Evolutionary conservation across 139 green algal species (phyloP).

Genomic region (Haematococcus lacustris): DNA sequence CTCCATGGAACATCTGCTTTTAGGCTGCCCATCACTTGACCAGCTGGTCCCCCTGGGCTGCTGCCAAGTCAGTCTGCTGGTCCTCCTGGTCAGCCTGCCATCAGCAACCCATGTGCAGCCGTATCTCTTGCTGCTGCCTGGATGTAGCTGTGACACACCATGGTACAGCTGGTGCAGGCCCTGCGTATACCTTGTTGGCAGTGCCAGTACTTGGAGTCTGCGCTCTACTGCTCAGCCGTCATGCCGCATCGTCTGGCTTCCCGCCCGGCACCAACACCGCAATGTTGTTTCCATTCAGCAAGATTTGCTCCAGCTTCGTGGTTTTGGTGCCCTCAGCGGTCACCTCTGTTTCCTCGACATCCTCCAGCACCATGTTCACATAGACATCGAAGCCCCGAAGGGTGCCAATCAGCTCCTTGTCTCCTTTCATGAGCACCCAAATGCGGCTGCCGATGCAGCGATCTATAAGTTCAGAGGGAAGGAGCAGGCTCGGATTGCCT

Average conservation of each 20-base stretch:
- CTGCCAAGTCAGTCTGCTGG: no score
- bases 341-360: constrained; percentile 91
- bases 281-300: constrained; percentile 99
- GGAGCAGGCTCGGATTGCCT: constrained; percentile 75
- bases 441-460: constrained; percentile 81
- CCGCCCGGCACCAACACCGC: constrained; percentile 83
- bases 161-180: no score
- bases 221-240: no score
- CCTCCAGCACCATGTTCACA: constrained; percentile 99
- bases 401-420: constrained; percentile 91
- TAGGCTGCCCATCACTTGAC: no score
- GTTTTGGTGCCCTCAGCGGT: constrained; percentile 73
- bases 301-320: constrained; percentile 87
- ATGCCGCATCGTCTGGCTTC: constrained; percentile 52
- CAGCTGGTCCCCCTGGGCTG: no score
- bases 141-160: no score
- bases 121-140: no score
- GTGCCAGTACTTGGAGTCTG: no score
- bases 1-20: no score
- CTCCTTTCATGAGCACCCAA: constrained; percentile 91
- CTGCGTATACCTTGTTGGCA: no score
- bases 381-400: constrained; percentile 95
- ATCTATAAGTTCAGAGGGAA: constrained; percentile 90
- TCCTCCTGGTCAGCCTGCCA: no score
- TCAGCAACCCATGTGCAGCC: no score